Percentiles rank a stretch among this genome's conserved stretches.
These are phyloP conservation scores for Mycena epipterygia DNA, from an alignment of 768 basidiomycete species.

Conservation along the genomic window DNA sequence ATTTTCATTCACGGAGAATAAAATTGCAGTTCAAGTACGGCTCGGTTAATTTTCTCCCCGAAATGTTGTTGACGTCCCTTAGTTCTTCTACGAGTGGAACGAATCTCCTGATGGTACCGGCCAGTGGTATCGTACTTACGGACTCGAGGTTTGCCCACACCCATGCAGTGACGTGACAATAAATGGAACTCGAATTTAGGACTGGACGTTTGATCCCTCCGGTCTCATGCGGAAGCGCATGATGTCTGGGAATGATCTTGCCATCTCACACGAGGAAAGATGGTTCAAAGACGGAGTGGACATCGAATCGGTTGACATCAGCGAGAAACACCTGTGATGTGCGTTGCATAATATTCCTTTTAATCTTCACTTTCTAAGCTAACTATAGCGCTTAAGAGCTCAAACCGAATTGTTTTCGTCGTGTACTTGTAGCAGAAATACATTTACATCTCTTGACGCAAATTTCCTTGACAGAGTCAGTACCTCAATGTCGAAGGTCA, in stretches of 20 bases:
- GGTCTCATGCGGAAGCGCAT: constrained; percentile 70
- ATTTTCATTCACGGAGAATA: constrained; percentile 66
- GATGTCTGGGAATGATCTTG: constrained; percentile 62
- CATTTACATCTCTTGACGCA: no score
- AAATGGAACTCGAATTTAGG: constrained; percentile 42
- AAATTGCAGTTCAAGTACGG: constrained; percentile 64
- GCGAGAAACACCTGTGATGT: constrained; percentile 49
- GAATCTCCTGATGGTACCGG: constrained; percentile 54
- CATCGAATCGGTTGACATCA: constrained; percentile 54
- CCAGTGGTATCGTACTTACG: constrained; percentile 62
- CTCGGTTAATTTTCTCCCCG: background rate
- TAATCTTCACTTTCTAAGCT: no score
- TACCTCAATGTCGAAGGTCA: no score
- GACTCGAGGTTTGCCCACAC: constrained; percentile 52
- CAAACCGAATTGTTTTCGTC: no score
- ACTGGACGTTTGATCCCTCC: constrained; percentile 67
- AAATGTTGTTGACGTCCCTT: background rate
- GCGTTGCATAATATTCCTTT: no score
- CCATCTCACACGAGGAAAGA: constrained; percentile 59
- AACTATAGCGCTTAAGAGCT: no score
- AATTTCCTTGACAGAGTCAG: no score
- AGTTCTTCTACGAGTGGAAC: constrained; percentile 62
- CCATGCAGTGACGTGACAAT: background rate
- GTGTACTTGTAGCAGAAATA: no score
- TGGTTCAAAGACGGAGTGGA: constrained; percentile 66